Conservation (phyloP, 2,329 filamentous ascomycete genomes). For the Paracoccidioides lutzii region DNA sequence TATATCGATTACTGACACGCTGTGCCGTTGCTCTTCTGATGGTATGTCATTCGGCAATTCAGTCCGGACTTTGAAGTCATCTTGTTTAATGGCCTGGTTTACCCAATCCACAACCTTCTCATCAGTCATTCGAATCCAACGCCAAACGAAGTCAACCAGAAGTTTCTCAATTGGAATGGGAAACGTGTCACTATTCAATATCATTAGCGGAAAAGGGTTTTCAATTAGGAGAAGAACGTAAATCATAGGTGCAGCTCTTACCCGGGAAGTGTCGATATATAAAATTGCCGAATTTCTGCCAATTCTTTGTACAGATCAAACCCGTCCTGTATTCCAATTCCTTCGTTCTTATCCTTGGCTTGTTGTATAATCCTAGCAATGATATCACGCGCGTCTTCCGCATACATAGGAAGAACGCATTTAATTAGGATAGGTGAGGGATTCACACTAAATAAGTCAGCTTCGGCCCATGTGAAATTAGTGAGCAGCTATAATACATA, state of each 20-base stretch:
- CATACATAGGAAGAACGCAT: conserved; percentile 78
- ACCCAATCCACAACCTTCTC: conserved; percentile 69
- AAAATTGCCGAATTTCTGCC: conserved; percentile 69
- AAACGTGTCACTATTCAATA: conserved; percentile 47
- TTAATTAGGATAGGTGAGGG: conserved; percentile 61
- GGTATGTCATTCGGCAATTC: conserved; percentile 50
- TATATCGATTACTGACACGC: conserved; percentile 82
- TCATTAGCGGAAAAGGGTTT: not conserved
- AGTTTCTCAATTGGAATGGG: conserved; percentile 77
- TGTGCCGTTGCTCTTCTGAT: conserved; percentile 74
- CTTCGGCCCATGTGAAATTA: not conserved
- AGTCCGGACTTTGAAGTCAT: conserved; percentile 65
- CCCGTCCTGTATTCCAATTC: conserved; percentile 79
- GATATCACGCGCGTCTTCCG: conserved; percentile 75
- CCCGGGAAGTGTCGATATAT: conserved; percentile 59
- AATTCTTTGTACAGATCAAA: conserved; percentile 89
- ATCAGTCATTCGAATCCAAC: conserved; percentile 78
- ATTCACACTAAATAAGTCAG: conserved; percentile 34
- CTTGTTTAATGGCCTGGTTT: conserved; percentile 80
- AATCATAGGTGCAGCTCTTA: conserved; percentile 17
- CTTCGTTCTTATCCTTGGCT: conserved; percentile 54
- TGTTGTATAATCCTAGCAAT: conserved; percentile 67
- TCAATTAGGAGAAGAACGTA: not conserved
- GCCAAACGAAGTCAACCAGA: conserved; percentile 86
- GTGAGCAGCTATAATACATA: conserved; percentile 16